Conservation (phyloP, 257 asterid species). For the Thymus mandschuricus region DNA sequence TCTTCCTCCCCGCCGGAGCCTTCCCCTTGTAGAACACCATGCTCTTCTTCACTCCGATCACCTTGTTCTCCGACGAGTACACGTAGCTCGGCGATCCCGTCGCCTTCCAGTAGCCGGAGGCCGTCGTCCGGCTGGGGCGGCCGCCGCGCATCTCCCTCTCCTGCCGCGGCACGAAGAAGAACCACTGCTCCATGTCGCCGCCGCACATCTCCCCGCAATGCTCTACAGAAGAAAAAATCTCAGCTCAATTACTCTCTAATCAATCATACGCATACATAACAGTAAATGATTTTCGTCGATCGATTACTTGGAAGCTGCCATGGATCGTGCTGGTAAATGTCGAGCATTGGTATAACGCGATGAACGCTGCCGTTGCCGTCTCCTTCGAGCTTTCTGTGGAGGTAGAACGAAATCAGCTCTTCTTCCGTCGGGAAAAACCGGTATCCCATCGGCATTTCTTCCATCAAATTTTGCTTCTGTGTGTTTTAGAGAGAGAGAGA, state of each 20-base stretch:
- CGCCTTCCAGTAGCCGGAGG: conserved; percentile 84
- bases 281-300: too few species aligned
- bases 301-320: conserved; percentile 67
- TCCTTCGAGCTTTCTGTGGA: conserved; percentile 50
- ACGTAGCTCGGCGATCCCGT: conserved; percentile 83
- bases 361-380: conserved; percentile 30
- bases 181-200: conserved; percentile 82
- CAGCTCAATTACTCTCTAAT: too few species aligned
- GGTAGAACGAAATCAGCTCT: conserved; percentile 72
- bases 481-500: background rate
- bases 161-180: conserved; percentile 68
- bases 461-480: conserved; percentile 25
- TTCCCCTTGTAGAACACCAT: conserved; percentile 80
- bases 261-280: too few species aligned
- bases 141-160: conserved; percentile 78
- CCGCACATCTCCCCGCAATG: conserved; percentile 64
- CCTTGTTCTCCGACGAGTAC: conserved; percentile 55
- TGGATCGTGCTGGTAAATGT: conserved; percentile 66
- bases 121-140: conserved; percentile 68
- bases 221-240: conserved; percentile 32
- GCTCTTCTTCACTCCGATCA: conserved; percentile 75
- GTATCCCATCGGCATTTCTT: conserved; percentile 55
- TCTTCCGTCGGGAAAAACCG: conserved; percentile 89
- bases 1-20: conserved; percentile 73
- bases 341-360: conserved; percentile 62